Evolutionary conservation across 352 stramenopile genomes (phyloP), one percentile per base, ranked within the genome.

Genomic region (Peronospora belbahrii): DNA sequence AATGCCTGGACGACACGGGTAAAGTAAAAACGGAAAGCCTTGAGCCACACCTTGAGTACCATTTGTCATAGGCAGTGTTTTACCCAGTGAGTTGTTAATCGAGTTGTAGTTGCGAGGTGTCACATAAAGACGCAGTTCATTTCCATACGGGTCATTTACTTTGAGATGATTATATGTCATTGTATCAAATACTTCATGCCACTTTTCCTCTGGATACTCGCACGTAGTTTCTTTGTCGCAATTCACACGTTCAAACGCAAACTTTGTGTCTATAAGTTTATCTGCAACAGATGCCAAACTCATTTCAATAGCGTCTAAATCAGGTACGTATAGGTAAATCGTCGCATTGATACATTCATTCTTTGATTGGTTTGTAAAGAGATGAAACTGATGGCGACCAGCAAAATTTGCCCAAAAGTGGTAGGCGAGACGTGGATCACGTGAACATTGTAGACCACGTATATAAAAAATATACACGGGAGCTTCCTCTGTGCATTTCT

Each of bases 391-490:
- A 55, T 82, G 75, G 48, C 74, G 70, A 7, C 47, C 56, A 0
- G 67, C 74, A 24, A 68, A 83, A 40, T 86, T 86, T 45, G 70
- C 73, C 65, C 74, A 83, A 43, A 84, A 80, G 49, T 84, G 71
- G 52, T 78, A 83, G n/a, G 61, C 49, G 15, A 86, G 59, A 10
- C 74, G 71, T 30, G 74, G 69, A 48, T 86, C 74, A 9, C 71
- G 71, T 45, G 74, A 65, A 65, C 74, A 86, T 40, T 68, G 66
- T 18, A 86, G 58, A 0, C 71, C 72, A 40, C 69, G 59, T 52
- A 86, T 76, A 56, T 81, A 86, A 57, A 84, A 86, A 34, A 73
- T 62, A 50, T 65, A 76, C 9, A 28, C 59, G 7, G 72, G 66
- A 2, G 69, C 57, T 19, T 54, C 23, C 46, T 77, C 70, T 19